phyloP scores from a whole-genome alignment of 192 early-diverging fungal genomes.

The Coemansia sp. region DNA sequence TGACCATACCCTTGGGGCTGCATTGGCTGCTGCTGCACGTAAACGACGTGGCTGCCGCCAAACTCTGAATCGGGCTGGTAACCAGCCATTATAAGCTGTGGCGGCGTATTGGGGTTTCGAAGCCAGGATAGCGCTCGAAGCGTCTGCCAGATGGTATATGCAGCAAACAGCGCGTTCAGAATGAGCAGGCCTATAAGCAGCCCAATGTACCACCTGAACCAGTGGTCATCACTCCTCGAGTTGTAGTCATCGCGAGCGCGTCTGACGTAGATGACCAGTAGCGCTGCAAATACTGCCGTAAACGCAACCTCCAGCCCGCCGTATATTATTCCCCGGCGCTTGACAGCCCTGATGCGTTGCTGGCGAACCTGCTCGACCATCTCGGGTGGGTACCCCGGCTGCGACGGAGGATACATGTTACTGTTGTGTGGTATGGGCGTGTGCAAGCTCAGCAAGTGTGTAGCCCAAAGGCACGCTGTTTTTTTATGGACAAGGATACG shows the following conservation, averaged over 20 bases:
- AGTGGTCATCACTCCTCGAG: slow-evolving; percentile 18
- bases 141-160: slow-evolving; percentile 37
- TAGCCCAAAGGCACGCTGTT: not conserved
- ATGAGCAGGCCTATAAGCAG: slow-evolving; percentile 50
- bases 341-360: slow-evolving; percentile 22
- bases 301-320: slow-evolving; percentile 35
- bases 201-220: slow-evolving; percentile 51
- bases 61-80: slow-evolving; percentile 13
- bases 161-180: slow-evolving; percentile 31
- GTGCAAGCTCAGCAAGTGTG: not conserved
- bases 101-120: slow-evolving; percentile 32
- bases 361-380: slow-evolving; percentile 31
- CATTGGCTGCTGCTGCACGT: slow-evolving; percentile 17
- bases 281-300: slow-evolving; percentile 35
- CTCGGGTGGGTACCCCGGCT: slow-evolving; percentile 14
- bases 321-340: slow-evolving; percentile 32
- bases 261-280: slow-evolving; percentile 38
- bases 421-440: not conserved
- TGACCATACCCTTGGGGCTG: slow-evolving; percentile 1
- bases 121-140: slow-evolving; percentile 26
- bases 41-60: slow-evolving; percentile 14
- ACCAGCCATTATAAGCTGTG: slow-evolving; percentile 40
- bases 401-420: slow-evolving; percentile 30
- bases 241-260: slow-evolving; percentile 21
- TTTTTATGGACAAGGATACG: not conserved